Percentiles rank a stretch among this genome's conserved stretches.
phyloP scores from a whole-genome alignment of 495 filamentous ascomycete species.

The Daldinia grandis region DNA sequence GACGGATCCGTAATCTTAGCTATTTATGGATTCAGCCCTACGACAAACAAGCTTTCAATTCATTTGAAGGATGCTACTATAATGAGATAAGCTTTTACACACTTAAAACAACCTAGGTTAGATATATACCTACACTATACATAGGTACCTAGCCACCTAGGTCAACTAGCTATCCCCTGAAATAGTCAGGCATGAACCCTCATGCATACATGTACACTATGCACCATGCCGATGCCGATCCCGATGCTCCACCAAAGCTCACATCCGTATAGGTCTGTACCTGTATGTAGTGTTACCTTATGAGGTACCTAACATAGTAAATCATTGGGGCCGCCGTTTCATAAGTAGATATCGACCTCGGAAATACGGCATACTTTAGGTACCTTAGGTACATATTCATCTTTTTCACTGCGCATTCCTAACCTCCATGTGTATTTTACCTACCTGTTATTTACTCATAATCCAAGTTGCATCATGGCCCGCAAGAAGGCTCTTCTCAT shows the following conservation, averaged over 20 bases:
- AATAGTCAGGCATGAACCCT: neutral
- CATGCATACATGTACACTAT: neutral
- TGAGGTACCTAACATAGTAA: neutral
- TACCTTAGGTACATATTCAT: neutral
- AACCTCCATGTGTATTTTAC: neutral
- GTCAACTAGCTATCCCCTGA: neutral
- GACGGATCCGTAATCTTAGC: neutral
- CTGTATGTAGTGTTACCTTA: neutral
- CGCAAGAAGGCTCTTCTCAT: constrained; percentile 67
- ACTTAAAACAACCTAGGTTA: no score
- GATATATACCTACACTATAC: no score
- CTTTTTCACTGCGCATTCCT: neutral
- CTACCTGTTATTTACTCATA: neutral
- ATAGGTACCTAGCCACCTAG: neutral
- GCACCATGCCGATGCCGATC: neutral
- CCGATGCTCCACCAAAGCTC: neutral
- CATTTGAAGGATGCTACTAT: no score
- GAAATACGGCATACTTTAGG: constrained; percentile 2
- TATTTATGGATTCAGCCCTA: neutral
- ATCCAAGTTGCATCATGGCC: constrained; percentile 30
- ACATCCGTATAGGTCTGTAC: neutral
- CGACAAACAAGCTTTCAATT: neutral
- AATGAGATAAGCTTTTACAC: no score
- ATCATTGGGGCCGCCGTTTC: neutral
- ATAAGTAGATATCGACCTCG: neutral